These are phyloP conservation scores for Bathelium albidoporum DNA, from an alignment of 495 filamentous ascomycete genomes.

Conservation along the genomic window DNA sequence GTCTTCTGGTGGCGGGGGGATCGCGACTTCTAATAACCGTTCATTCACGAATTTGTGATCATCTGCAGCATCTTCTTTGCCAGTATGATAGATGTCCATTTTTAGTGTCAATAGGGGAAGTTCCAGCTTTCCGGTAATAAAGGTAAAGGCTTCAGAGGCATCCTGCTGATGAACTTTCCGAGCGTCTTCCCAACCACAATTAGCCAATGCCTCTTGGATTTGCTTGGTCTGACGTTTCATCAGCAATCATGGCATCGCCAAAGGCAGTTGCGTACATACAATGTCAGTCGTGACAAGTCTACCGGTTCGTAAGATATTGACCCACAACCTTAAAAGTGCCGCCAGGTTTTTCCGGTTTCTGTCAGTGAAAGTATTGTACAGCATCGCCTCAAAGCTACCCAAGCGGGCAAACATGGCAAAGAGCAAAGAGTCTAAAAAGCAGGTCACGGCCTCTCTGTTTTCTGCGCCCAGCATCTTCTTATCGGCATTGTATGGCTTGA, in stretches of 20 bases:
- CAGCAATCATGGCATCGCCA: not conserved
- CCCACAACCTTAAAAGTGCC: slow-evolving; percentile 72
- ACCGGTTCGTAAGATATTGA: slow-evolving; percentile 79
- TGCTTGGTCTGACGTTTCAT: slow-evolving; percentile 53
- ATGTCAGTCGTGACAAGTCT: slow-evolving; percentile 78
- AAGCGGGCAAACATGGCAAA: slow-evolving; percentile 94
- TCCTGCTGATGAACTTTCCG: slow-evolving; percentile 71
- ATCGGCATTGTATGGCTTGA: slow-evolving; percentile 58
- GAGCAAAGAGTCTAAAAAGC: slow-evolving; percentile 83
- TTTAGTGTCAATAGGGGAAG: slow-evolving; percentile 83
- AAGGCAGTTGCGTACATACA: slow-evolving; percentile 40
- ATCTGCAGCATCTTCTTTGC: slow-evolving; percentile 66
- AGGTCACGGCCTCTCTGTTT: slow-evolving; percentile 78
- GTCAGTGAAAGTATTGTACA: slow-evolving; percentile 60
- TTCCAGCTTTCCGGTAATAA: slow-evolving; percentile 81
- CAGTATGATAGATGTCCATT: slow-evolving; percentile 89
- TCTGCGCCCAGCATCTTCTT: slow-evolving; percentile 73
- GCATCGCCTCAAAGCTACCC: slow-evolving; percentile 81
- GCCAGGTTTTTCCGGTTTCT: slow-evolving; percentile 63
- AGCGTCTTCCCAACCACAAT: slow-evolving; percentile 87
- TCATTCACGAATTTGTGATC: slow-evolving; percentile 95
- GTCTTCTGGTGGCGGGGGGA: slow-evolving; percentile 52
- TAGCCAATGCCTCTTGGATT: slow-evolving; percentile 71
- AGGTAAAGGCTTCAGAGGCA: slow-evolving; percentile 87
- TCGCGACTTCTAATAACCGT: slow-evolving; percentile 78